A percentile compares a stretch with the other conserved stretches of the same genome.
Evolutionary conservation across 2,329 filamentous ascomycete genomes (phyloP).

Genomic region (Beauveria bassiana): DNA sequence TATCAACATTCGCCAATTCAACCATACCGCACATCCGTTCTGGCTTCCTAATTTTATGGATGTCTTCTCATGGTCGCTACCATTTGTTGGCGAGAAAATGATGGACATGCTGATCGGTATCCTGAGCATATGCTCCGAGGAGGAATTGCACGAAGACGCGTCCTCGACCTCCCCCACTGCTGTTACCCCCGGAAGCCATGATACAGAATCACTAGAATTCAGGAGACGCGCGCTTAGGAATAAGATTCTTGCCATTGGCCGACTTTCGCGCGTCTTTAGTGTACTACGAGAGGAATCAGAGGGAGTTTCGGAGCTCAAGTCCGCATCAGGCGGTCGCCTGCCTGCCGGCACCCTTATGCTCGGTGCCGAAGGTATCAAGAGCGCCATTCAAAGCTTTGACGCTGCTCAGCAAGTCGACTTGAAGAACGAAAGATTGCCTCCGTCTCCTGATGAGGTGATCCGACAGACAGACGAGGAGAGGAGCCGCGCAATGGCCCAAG

Average conservation of each 20-base stretch:
- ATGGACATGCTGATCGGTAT: slow-evolving; percentile 99
- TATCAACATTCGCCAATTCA: slow-evolving; percentile 99
- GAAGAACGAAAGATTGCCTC: slow-evolving; percentile 91
- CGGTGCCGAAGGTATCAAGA: slow-evolving; percentile 96
- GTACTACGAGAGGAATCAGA: slow-evolving; percentile 96
- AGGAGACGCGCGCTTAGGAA: slow-evolving; percentile 98
- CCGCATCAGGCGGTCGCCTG: slow-evolving; percentile 82
- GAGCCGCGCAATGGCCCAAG: slow-evolving; percentile 76
- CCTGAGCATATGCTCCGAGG: slow-evolving; percentile 94
- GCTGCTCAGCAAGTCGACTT: slow-evolving; percentile 94
- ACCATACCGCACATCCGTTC: slow-evolving; percentile 98
- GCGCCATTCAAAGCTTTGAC: slow-evolving; percentile 93
- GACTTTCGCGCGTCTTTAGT: slow-evolving; percentile 95
- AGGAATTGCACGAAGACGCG: slow-evolving; percentile 84
- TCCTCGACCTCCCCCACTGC: slow-evolving; percentile 62
- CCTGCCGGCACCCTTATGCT: slow-evolving; percentile 96
- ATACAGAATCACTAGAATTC: slow-evolving; percentile 83
- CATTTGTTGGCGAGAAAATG: slow-evolving; percentile 98
- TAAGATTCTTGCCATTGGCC: slow-evolving; percentile 96
- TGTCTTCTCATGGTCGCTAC: slow-evolving; percentile 99
- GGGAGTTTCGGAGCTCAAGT: slow-evolving; percentile 94
- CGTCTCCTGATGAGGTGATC: slow-evolving; percentile 83
- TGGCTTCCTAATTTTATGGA: slow-evolving; percentile 99
- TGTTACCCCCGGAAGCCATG: slow-evolving; percentile 37
- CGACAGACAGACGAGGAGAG: slow-evolving; percentile 75